Evolutionary conservation across 1,284 basidiomycete genomes (phyloP).

Genomic region (Sporisorium graminicola): DNA sequence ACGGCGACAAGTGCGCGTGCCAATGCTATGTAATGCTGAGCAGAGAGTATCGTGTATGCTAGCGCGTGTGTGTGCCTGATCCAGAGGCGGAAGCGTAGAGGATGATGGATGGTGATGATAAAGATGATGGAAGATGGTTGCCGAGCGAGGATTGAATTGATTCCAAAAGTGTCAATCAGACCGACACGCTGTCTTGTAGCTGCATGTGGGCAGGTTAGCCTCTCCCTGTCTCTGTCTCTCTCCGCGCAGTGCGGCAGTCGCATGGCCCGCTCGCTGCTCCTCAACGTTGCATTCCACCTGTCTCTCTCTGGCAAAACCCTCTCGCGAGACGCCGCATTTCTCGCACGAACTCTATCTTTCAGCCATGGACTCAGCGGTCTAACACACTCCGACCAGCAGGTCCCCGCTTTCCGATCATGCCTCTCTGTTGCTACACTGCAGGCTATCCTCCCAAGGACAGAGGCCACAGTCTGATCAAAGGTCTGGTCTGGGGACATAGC

Average conservation of each 20-base stretch:
- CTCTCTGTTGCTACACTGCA: neutral
- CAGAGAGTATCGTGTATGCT: neutral
- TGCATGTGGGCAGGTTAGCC: constrained; percentile 6
- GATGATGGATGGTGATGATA: neutral
- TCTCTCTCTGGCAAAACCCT: neutral
- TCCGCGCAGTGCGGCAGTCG: neutral
- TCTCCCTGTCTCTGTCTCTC: no score
- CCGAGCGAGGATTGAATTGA: neutral
- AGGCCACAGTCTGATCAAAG: no score
- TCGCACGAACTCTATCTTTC: neutral
- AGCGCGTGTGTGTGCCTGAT: neutral
- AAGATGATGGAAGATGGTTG: neutral
- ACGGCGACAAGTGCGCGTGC: neutral
- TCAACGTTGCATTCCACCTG: constrained; percentile 12
- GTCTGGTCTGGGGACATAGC: neutral
- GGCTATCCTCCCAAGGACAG: no score
- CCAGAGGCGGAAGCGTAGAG: neutral
- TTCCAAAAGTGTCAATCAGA: neutral
- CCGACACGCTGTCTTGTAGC: neutral
- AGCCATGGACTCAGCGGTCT: neutral
- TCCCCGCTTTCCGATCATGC: neutral
- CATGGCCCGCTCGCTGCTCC: neutral
- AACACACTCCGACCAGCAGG: neutral
- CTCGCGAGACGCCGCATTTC: constrained; percentile 5
- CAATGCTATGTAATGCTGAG: neutral